phyloP scores from a whole-genome alignment of 139 green algal genomes.

The Chlamydomonas incerta region DNA sequence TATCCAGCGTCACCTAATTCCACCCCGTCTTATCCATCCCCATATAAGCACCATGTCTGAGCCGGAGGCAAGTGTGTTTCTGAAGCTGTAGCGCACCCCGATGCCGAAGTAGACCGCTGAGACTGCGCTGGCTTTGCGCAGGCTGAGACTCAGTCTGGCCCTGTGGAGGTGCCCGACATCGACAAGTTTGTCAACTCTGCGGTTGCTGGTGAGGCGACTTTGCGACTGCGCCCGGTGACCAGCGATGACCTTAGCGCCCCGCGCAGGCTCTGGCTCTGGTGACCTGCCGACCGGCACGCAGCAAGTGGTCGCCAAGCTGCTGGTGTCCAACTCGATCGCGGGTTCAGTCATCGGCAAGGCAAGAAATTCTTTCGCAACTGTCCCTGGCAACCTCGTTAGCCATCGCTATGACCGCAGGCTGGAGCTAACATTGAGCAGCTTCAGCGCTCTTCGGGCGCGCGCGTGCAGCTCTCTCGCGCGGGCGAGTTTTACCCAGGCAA shows the following conservation, averaged over 20 bases:
- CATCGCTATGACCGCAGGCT: constrained; percentile 6
- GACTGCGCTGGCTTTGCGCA: not conserved
- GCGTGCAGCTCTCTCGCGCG: constrained; percentile 72
- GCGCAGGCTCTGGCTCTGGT: constrained; percentile 16
- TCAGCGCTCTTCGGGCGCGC: constrained; percentile 68
- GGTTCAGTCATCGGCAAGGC: constrained; percentile 76
- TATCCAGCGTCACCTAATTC: too few species aligned
- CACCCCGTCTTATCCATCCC: too few species aligned
- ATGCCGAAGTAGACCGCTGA: constrained; percentile 42
- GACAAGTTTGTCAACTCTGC: constrained; percentile 31
- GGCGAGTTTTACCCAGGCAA: constrained; percentile 77
- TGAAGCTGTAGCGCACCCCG: too few species aligned
- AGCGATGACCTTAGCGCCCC: not conserved
- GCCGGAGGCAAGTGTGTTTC: not conserved
- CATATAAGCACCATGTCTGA: constrained; percentile 20
- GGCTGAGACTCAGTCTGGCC: constrained; percentile 4
- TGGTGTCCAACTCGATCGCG: constrained; percentile 73
- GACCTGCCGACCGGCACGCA: constrained; percentile 51
- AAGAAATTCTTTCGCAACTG: not conserved
- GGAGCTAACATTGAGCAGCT: constrained; percentile 77
- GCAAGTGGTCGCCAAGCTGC: constrained; percentile 70
- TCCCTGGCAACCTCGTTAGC: not conserved
- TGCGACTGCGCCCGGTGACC: too few species aligned
- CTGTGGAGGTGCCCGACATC: constrained; percentile 35
- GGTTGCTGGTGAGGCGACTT: not conserved